Evolutionary conservation across 805 yeast genomes (phyloP), one percentile per base, ranked within the genome.

Genomic region (Starmerella bombi): DNA sequence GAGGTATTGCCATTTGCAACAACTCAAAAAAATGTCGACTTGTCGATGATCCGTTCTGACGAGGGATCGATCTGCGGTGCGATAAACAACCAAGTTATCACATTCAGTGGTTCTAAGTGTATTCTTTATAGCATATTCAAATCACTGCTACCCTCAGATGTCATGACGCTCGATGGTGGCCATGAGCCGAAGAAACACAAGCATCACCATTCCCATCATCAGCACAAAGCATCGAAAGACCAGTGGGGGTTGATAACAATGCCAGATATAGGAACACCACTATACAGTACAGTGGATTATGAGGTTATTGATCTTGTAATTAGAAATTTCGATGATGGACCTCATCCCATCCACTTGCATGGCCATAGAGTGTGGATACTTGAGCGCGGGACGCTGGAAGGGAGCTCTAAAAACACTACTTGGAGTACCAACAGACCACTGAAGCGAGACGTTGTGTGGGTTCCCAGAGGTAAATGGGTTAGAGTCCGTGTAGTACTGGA

Each of bases 271-370:
- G n/a, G n/a, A n/a, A n/a, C n/a, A n/a, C n/a, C n/a, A n/a, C n/a
- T n/a, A n/a, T n/a, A n/a, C n/a, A n/a, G n/a, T n/a, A n/a, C n/a
- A n/a, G n/a, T n/a, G n/a, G n/a, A 20, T 9, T 18, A 25, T 14
- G 22, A 27, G 37, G 70, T 77, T 30, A 67, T 86, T 35, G 94
- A 85, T 51, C 61, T 85, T 34, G 80, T 83, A 1, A 57, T 85
- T 34, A 80, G 83, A 56, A 86, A 85, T 56, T 68, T 66, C 53
- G 95, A 85, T 58, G 76, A 79, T 12, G 94, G 93, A 57, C 77
- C 71, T 45, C 95, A 86, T 65, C 95, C 96, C 17, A 83, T 85
- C 79, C 96, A 85, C 65, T 67, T 85, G 55, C 96, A 85, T 62
- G 96, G 96, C 42, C 81, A 78, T 59, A 72, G 62, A 38, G 83